Conservation (phyloP, 169 alveolate species). For the Cystoisospora suis region DNA sequence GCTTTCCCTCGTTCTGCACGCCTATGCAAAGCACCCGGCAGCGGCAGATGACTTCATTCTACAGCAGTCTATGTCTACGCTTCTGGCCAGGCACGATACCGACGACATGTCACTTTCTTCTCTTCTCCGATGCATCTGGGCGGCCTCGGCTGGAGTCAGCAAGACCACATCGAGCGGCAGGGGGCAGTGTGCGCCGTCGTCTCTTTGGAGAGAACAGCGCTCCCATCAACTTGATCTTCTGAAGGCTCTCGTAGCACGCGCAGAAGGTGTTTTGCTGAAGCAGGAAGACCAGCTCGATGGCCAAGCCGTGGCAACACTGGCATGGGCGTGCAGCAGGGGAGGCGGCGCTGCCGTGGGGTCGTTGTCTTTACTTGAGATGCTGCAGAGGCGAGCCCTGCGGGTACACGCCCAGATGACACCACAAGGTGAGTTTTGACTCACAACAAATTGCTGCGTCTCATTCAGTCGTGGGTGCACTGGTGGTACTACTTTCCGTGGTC, state of each 20-base stretch:
- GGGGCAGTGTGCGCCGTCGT: background rate
- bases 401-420: conserved; percentile 25
- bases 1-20: conserved; percentile 3
- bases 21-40: conserved; percentile 25
- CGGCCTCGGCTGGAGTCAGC: background rate
- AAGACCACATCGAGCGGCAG: background rate
- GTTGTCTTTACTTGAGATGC: background rate
- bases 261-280: background rate
- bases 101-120: background rate
- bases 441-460: too few relatives aligned
- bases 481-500: too few relatives aligned
- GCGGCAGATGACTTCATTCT: conserved; percentile 17
- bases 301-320: conserved; percentile 26
- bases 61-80: background rate
- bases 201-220: conserved; percentile 2
- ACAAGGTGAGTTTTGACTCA: conserved; percentile 24
- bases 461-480: too few relatives aligned
- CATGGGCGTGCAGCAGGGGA: conserved; percentile 31
- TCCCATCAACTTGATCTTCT: background rate
- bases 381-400: background rate
- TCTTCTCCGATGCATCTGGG: conserved; percentile 23
- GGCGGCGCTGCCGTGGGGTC: background rate
- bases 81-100: background rate
- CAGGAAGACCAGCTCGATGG: conserved; percentile 5
- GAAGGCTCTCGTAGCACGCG: background rate